These are phyloP conservation scores for Hapsidospora chrysogenum DNA, from an alignment of 495 filamentous ascomycete species.

Conservation along the genomic window DNA sequence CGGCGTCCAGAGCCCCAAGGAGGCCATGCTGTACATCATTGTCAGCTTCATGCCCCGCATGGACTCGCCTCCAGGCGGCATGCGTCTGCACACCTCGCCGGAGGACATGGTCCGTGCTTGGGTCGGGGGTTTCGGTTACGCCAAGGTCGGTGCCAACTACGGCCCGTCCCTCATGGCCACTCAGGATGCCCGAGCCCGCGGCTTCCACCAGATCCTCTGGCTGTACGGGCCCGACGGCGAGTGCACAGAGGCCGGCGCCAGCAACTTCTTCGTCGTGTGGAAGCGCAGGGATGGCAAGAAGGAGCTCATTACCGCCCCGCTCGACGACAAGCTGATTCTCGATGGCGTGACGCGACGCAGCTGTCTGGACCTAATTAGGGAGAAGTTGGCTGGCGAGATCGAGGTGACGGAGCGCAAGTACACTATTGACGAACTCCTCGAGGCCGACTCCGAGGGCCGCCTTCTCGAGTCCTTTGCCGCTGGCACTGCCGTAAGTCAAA, in stretches of 20 bases:
- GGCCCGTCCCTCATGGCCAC: slow-evolving; percentile 66
- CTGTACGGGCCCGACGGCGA: slow-evolving; percentile 56
- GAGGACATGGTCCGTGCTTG: slow-evolving; percentile 75
- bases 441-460: slow-evolving; percentile 57
- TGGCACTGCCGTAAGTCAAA: slow-evolving; percentile 60
- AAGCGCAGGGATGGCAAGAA: slow-evolving; percentile 43
- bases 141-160: slow-evolving; percentile 88
- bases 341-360: slow-evolving; percentile 70
- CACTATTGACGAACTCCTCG: slow-evolving; percentile 60
- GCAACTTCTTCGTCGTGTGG: slow-evolving; percentile 85
- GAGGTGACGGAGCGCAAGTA: slow-evolving; percentile 69
- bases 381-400: slow-evolving; percentile 39
- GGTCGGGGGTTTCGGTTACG: slow-evolving; percentile 83
- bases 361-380: slow-evolving; percentile 54
- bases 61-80: slow-evolving; percentile 36
- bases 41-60: slow-evolving; percentile 52
- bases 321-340: slow-evolving; percentile 68
- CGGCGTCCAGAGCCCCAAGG: slow-evolving; percentile 64
- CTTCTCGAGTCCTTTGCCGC: slow-evolving; percentile 73
- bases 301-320: slow-evolving; percentile 67
- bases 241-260: slow-evolving; percentile 84
- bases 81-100: slow-evolving; percentile 61
- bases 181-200: slow-evolving; percentile 46
- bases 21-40: slow-evolving; percentile 75
- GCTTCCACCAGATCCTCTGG: slow-evolving; percentile 87